Conservation (phyloP, 305 asterid species). For the Fraxinus paxiana region DNA sequence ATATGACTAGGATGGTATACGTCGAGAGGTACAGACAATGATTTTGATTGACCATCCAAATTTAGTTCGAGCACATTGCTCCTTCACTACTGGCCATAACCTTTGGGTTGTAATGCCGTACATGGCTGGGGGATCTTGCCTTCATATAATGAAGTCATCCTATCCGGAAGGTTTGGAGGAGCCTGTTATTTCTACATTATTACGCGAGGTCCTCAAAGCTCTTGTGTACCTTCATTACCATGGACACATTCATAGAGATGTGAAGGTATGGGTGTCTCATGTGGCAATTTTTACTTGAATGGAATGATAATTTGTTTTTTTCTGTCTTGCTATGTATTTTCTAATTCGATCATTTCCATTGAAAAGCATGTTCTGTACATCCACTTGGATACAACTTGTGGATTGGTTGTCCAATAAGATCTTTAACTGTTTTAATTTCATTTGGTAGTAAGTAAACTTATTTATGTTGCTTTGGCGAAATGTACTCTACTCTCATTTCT, state of each 20-base stretch:
- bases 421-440: background rate
- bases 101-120: slow-evolving; percentile 97
- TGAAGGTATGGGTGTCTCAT: slow-evolving; percentile 53
- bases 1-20: slow-evolving; percentile 72
- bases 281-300: background rate
- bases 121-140: slow-evolving; percentile 97
- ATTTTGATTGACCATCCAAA: slow-evolving; percentile 84
- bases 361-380: slow-evolving; percentile 9
- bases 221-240: slow-evolving; percentile 87
- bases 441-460: background rate
- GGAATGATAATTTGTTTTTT: slow-evolving; percentile 4
- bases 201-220: slow-evolving; percentile 86
- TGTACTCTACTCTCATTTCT: background rate
- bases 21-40: slow-evolving; percentile 91
- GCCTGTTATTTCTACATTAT: slow-evolving; percentile 82
- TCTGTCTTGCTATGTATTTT: background rate
- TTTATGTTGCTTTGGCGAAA: background rate
- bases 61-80: slow-evolving; percentile 81
- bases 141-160: slow-evolving; percentile 86
- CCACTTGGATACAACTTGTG: slow-evolving; percentile 1
- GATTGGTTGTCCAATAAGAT: background rate
- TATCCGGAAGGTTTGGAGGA: slow-evolving; percentile 96
- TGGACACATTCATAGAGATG: slow-evolving; percentile 95
- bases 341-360: background rate
- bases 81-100: slow-evolving; percentile 72